These are phyloP conservation scores for Bromus sterilis DNA, from an alignment of 176 grass and related monocot genomes.

Conservation along the genomic window DNA sequence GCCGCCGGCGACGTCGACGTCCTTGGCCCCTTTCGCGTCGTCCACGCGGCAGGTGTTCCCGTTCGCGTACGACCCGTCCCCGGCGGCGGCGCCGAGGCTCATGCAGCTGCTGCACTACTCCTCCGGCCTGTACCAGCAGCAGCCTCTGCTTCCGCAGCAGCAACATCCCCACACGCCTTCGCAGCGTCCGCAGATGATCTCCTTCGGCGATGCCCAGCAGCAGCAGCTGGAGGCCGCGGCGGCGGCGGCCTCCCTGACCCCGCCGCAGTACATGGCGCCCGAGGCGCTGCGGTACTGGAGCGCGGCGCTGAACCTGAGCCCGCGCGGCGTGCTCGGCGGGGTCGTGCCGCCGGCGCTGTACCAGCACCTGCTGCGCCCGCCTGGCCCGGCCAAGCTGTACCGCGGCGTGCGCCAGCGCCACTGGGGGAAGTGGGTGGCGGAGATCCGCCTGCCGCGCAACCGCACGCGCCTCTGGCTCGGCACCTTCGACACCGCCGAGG, in stretches of 20 bases:
- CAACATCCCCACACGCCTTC: neutral
- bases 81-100: neutral
- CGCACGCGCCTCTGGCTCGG: constrained; percentile 92
- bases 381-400: constrained; percentile 59
- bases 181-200: constrained; percentile 61
- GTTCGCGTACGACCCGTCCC: constrained; percentile 47
- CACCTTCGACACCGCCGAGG: constrained; percentile 97
- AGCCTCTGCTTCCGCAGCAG: neutral
- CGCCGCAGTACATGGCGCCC: constrained; percentile 34
- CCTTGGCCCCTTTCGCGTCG: neutral
- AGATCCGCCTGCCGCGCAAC: constrained; percentile 91
- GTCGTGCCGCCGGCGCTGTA: constrained; percentile 39
- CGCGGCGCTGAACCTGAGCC: constrained; percentile 74
- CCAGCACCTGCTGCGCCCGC: constrained; percentile 40
- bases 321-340: constrained; percentile 31
- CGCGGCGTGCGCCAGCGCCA: constrained; percentile 92
- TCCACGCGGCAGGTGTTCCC: constrained; percentile 51
- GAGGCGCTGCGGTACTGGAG: constrained; percentile 66
- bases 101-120: constrained; percentile 31
- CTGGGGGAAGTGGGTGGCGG: constrained; percentile 99
- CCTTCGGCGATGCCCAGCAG: constrained; percentile 30
- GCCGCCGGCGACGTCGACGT: neutral
- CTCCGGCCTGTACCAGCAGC: constrained; percentile 30
- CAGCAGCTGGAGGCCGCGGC: constrained; percentile 2
- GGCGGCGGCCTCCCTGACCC: constrained; percentile 12